Base-by-base conservation (phyloP, 1,284 basidiomycete genomes). In the Neotropicomus parvogracilis region DNA sequence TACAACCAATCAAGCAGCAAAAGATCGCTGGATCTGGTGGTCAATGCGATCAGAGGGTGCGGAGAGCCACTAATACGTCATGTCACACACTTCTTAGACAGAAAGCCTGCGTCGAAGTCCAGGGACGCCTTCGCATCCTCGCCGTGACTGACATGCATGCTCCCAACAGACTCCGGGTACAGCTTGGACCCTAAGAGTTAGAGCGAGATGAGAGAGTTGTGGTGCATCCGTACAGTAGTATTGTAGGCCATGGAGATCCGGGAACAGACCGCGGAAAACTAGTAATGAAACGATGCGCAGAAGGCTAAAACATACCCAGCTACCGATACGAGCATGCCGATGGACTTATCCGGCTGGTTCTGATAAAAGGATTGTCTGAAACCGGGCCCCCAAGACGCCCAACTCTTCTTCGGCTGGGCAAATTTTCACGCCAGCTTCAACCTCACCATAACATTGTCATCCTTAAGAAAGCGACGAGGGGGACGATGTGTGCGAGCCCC, bases 101-200 rank as follows among this genome's bases (percentile, higher is more conserved):
- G 24, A 19, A 43, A 55, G 4, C 38, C 50, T 10, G 55, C 32
- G 11, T 59, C 49, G 20, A 69, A 55, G 11, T 65, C 65, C 3
- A 43, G 28, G 27, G 57, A 47, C 1, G 56, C 44, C 19, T 64
- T 52, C 1, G 45, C 36, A 38, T 70, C 51, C 5, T 56, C 48
- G 0, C 53, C 51, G 0, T 66, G 67, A 1, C 44, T 59, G 33
- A 69, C 59, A 41, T 68, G 67, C 3, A 60, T 59, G 12, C 54
- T 61, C 1, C 67, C 69, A 1, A 26, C 32, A 1, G 54, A 66
- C 3, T 53, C 57, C 11, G 66, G 68, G 29, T 68, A 68, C 19
- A 54, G n/a, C 66, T 60, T 46, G 28, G 26, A n/a, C 8, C 13
- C 6, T 8, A 28, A 13, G 21, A 8, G 26, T 46, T 12, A 46